These are phyloP conservation scores for Phytopythium litorale DNA, from an alignment of 352 stramenopile genomes.

Conservation along the genomic window DNA sequence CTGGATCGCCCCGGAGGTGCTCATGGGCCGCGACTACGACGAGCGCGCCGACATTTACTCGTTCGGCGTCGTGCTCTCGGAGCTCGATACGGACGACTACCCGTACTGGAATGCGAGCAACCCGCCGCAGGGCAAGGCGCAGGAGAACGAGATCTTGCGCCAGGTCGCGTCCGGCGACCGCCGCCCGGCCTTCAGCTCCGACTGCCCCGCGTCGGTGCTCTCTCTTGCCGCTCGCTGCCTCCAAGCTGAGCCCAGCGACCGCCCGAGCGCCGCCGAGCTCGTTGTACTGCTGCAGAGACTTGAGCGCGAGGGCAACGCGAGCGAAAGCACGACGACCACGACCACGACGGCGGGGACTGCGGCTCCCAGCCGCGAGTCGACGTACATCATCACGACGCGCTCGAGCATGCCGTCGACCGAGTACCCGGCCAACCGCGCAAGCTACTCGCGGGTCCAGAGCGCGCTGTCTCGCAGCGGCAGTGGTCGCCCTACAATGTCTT, in stretches of 20 bases:
- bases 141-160: conserved; percentile 60
- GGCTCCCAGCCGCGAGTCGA: conserved; percentile 1
- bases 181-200: conserved; percentile 42
- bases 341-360: neutral
- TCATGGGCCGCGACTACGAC: conserved; percentile 46
- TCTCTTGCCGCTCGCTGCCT: conserved; percentile 48
- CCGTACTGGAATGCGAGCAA: conserved; percentile 55
- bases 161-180: conserved; percentile 47
- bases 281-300: conserved; percentile 49
- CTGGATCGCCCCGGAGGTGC: conserved; percentile 66
- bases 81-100: conserved; percentile 65
- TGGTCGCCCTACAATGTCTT: neutral
- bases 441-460: conserved; percentile 5
- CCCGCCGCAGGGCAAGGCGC: conserved; percentile 28
- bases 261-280: conserved; percentile 50
- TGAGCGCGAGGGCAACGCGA: conserved; percentile 18
- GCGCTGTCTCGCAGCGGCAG: conserved; percentile 15
- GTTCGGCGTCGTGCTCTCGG: conserved; percentile 41
- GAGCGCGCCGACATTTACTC: conserved; percentile 45
- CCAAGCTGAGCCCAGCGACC: conserved; percentile 42
- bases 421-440: conserved; percentile 4
- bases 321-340: neutral
- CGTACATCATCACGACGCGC: conserved; percentile 8
- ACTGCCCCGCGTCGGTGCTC: conserved; percentile 44
- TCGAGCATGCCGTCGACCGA: conserved; percentile 6